Evolutionary conservation across 768 basidiomycete genomes (phyloP), one percentile per base, ranked within the genome.

Genomic region (Crassisporium funariophilum): DNA sequence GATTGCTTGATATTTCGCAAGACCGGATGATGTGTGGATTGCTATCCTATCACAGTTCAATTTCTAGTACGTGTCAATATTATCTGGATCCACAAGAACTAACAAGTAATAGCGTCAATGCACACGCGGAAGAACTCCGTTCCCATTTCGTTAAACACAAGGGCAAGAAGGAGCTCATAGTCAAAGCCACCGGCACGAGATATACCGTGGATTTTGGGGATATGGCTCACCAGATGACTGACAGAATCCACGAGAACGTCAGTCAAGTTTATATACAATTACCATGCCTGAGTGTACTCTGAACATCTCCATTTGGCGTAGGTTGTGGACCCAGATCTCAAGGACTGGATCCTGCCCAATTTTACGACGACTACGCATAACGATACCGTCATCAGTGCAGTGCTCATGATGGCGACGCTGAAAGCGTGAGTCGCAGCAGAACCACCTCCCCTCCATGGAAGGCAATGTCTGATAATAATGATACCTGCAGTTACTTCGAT

Each of bases 401-500:
- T 58, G 6, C 41, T 55, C 3, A 58, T 58, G 56, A 58, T 58
- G 56, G 46, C 52, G 2, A 56, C 48, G 2, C 35, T 54, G 4
- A 50, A 50, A 21, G 46, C 45, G 52, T 51, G 43, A 19, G 48
- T 44, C n/a, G 11, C 20, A 12, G 19, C 13, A n/a, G 17, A 10
- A 22, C 19, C 13, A 6, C 15, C 33, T 5, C 10, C 16, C 5
- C 15, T 20, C 5, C 4, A 36, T 41, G 9, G 3, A 46, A 17
- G 17, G 27, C 25, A n/a, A 15, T 27, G 22, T 12, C 17, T 16
- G 2, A 31, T n/a, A 7, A 1, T 6, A n/a, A 21, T 12, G 15
- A 3, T 13, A 59, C n/a, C n/a, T n/a, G n/a, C n/a, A n/a, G 57
- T 2, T 53, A 64, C 33, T 60, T 60, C 44, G 17, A 16, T 9